Evolutionary conservation across 2,329 filamentous ascomycete genomes (phyloP), one percentile per base, ranked within the genome.

Genomic region (Aspergillus ochraceoroseus): DNA sequence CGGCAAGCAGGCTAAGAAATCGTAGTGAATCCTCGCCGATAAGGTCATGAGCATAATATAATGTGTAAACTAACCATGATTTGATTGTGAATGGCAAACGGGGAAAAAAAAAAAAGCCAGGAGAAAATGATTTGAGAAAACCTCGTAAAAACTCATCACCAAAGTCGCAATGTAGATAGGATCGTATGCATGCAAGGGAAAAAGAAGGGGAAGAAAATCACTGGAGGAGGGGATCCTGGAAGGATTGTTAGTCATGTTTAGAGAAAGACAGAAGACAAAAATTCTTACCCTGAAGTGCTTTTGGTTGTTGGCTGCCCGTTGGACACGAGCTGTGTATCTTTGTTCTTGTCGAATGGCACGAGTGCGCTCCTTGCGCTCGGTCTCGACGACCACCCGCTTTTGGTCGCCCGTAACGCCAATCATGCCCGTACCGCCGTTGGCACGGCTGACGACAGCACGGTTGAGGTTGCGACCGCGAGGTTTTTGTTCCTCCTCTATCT

Each of bases 391-490:
- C 48, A 82, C 78, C 36, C 75, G 75, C 70, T 82, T 90, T 72
- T 86, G 85, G 43, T 77, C 72, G n/a, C 83, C 82, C 4, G 78
- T 80, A 5, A 87, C 85, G 30, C 87, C 85, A 31, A 81, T 59
- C 83, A 95, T 85, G 29, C 87, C 87, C 19, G 76, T 60, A 19
- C 79, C 83, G n/a, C 82, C 83, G 48, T 87, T 81, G 13, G 80
- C 82, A 46, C 87, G 79, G 37, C 74, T 79, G 30, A 82, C 70
- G 14, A 85, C 61, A 12, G 77, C 74, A 29, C 77, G 72, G 46
- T 74, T 72, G 44, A 58, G 54, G 35, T 61, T 62, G 36, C 63
- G 62, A 5, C 54, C 55, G 28, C 63, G 55, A 17, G 55, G 47
- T 36, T 52, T 64, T 14, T 71, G 66, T 25, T 72, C 67, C 13